Evolutionary conservation across 75 land plant species (phyloP).

Genomic region (Pseudotsuga menziesii): DNA sequence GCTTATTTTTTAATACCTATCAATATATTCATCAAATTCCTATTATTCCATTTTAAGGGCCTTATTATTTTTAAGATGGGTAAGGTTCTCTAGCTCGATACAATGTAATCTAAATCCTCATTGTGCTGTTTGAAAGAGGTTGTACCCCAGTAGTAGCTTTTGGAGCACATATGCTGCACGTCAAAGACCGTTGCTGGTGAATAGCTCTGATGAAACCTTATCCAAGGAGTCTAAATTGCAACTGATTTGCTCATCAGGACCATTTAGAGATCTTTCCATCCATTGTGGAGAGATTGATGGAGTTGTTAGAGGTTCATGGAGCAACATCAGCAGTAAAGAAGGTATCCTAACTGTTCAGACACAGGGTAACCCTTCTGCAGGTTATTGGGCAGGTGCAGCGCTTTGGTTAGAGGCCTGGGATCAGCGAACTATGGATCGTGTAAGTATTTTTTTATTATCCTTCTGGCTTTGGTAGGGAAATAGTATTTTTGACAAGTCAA

Average conservation of each 20-base stretch:
- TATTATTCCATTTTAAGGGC: background rate
- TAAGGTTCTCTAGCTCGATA: background rate
- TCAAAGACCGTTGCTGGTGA: constrained; percentile 23
- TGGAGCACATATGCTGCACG: constrained; percentile 52
- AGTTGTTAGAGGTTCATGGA: constrained; percentile 86
- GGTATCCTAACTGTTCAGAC: constrained; percentile 12
- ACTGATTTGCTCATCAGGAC: constrained; percentile 21
- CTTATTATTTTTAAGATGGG: background rate
- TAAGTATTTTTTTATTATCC: constrained; percentile 22
- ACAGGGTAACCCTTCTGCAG: constrained; percentile 36
- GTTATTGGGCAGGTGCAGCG: constrained; percentile 87
- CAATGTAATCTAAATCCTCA: constrained; percentile 15
- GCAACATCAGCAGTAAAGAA: constrained; percentile 22
- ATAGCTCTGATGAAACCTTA: constrained; percentile 12
- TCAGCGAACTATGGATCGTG: constrained; percentile 73
- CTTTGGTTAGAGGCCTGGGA: constrained; percentile 93
- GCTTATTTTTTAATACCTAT: background rate
- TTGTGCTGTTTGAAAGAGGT: constrained; percentile 42
- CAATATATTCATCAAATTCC: background rate
- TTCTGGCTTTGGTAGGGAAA: constrained; percentile 1
- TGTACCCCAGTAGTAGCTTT: constrained; percentile 90
- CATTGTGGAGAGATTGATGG: constrained; percentile 93
- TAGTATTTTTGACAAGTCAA: background rate
- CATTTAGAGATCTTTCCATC: constrained; percentile 23
- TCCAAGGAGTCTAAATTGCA: constrained; percentile 16